A percentile compares a stretch with the other conserved stretches of the same genome.
Conservation (phyloP, 192 early-diverging fungal genomes). For the Linnemannia schmuckeri region DNA sequence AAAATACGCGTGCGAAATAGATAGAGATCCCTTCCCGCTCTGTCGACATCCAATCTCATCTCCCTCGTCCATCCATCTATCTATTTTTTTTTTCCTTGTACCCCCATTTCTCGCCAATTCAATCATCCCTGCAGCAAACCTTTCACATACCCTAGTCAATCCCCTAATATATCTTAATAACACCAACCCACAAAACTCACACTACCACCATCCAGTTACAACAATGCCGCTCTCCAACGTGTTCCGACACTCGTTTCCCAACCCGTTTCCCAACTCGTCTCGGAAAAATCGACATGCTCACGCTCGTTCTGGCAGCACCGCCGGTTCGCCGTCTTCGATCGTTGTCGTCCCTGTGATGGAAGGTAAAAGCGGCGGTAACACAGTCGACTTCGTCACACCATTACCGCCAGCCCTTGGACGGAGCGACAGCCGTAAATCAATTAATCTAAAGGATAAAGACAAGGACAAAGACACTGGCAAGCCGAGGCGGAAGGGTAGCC, state of each 20-base stretch:
- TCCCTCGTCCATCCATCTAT: background rate
- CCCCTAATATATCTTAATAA: constrained; percentile 6
- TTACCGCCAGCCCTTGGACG: background rate
- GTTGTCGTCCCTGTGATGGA: background rate
- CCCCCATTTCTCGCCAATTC: background rate
- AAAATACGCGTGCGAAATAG: background rate
- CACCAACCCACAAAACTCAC: background rate
- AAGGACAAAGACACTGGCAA: background rate
- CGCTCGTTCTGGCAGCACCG: background rate
- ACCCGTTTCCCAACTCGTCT: constrained; percentile 25
- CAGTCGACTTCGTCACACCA: background rate
- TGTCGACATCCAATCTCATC: constrained; percentile 10
- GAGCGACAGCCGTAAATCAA: constrained; percentile 2
- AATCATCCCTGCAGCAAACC: background rate
- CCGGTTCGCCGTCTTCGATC: background rate
- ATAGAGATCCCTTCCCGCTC: background rate
- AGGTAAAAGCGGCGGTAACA: background rate
- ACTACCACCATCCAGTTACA: background rate
- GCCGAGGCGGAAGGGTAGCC: background rate
- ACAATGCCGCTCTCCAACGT: constrained; percentile 43
- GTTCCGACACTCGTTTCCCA: constrained; percentile 23
- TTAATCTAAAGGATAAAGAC: background rate
- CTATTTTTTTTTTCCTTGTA: background rate
- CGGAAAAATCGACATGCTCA: constrained; percentile 11
- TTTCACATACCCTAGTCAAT: background rate